Conservation (phyloP, 768 basidiomycete genomes). For the Galerina sulciceps region DNA sequence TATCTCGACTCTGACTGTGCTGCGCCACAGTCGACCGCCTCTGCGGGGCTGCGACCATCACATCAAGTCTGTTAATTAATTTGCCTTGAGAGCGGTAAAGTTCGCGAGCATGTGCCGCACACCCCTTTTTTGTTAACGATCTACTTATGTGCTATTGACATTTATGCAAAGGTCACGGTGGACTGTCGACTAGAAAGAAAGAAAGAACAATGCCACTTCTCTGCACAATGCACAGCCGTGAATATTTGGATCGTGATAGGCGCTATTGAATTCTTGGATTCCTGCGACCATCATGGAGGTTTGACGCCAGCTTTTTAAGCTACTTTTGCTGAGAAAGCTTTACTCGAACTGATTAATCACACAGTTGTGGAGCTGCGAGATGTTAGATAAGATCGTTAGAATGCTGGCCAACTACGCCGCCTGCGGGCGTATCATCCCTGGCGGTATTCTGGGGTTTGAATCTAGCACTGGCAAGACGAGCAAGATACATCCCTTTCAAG, state of each 20-base stretch:
- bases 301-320: background rate
- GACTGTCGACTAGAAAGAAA: background rate
- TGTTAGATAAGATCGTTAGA: background rate
- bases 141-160: background rate
- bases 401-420: background rate
- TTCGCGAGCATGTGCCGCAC: too few species aligned
- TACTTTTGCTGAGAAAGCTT: background rate
- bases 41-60: too few species aligned
- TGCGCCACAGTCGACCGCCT: background rate
- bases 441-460: too few species aligned
- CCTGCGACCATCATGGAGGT: background rate
- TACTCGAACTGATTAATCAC: background rate
- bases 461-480: too few species aligned
- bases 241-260: background rate
- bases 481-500: too few species aligned
- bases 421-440: too few species aligned
- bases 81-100: too few species aligned
- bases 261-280: background rate
- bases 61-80: too few species aligned
- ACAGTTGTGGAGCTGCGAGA: background rate
- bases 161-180: background rate
- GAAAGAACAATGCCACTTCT: background rate
- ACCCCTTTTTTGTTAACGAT: too few species aligned
- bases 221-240: too few species aligned
- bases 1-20: background rate